Base-by-base conservation (phyloP, 257 asterid species). In the Plantago elongata region DNA sequence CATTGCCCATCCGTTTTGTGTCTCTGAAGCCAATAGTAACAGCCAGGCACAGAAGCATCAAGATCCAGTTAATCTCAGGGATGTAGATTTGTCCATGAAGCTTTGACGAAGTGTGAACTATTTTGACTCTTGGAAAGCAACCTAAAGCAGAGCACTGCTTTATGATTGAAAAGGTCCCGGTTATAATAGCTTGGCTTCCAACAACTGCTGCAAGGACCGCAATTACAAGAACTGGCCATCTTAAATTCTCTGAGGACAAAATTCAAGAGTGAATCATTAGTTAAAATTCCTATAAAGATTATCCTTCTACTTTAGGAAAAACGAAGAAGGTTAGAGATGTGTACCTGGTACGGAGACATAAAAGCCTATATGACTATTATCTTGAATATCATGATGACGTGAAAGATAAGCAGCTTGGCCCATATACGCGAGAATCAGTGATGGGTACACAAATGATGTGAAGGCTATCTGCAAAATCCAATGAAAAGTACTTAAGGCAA, bases 381-480 rank as follows among this genome's bases (percentile, higher is more conserved):
- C 67, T 58, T 80, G 70, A 40, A 80, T 48, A 34, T 29, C 67
- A 61, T 90, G 98, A 78, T 90, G 91, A 73, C 52, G 78, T 27
- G 96, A 85, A 61, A 90, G 87, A 77, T 90, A 90, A 37, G 98
- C 98, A 49, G 96, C 96, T 74, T 90, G 98, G 51, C 98, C 98
- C 98, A 90, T 90, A 57, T 90, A 90, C 11, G 96, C 98, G 14
- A 90, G 95, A 64, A 90, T 72, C 59, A 88, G 68, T 0, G 98
- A 79, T 34, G 98, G 98, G 77, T 91, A 91, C 47, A 88, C 96
- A 62, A 91, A 34, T 57, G 81, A 76, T 30, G 98, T 84, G 84
- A 91, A 91, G 34, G 98, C 98, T 74, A 88, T 78, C 95, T 90
- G 89, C 80, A 77, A 69, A 65, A 58, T 15, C 44, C n/a, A 63